Base-by-base conservation (phyloP, 2,329 filamentous ascomycete species). In the Xylariaceae sp. region DNA sequence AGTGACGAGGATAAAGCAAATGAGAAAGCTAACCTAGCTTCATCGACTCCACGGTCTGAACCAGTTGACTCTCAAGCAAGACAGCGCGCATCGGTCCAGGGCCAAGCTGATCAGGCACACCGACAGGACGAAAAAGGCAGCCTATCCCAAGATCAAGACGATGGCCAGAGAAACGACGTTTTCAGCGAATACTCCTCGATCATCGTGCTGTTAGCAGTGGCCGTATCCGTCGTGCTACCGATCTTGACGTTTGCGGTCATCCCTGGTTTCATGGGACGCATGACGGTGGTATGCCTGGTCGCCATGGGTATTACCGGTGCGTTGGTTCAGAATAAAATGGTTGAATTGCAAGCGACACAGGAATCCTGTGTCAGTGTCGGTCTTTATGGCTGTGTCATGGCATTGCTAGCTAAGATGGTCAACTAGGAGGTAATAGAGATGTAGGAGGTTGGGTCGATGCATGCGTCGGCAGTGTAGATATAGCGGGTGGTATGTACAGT, bases 161-260 rank as follows among this genome's bases (percentile, higher is more conserved):
- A 8, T 15, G 10, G 30, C n/a, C 23, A 30, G 23, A 42, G 3
- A 53, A 61, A 15, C 50, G 37, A 37, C 30, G 11, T 7, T 15
- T 23, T 11, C 9, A 18, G 44, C 62, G 57, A 54, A 34, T 50
- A 59, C 39, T 59, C 59, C 17, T 55, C 68, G 5, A 64, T 65
- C 3, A 67, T 63, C 2, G 60, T 78, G 3, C 78, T 80, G 6
- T 67, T 77, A 17, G 77, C 80, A 0, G 72, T 81, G 8, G 80
- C 80, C 0, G 73, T 77, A 0, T 78, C 80, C 0, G 45, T 88
- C 1, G 71, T 87, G 4, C 72, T 84, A 0, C 85, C 86, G 0
- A 75, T 87, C 1, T 67, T 87, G 7, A 78, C 82, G 0, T 88
- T 88, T 67, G 71, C 78, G 4, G 75, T 85, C 18, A 81, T 88